Base-by-base conservation (phyloP, 1,284 basidiomycete genomes). In the Meripilus lineatus region DNA sequence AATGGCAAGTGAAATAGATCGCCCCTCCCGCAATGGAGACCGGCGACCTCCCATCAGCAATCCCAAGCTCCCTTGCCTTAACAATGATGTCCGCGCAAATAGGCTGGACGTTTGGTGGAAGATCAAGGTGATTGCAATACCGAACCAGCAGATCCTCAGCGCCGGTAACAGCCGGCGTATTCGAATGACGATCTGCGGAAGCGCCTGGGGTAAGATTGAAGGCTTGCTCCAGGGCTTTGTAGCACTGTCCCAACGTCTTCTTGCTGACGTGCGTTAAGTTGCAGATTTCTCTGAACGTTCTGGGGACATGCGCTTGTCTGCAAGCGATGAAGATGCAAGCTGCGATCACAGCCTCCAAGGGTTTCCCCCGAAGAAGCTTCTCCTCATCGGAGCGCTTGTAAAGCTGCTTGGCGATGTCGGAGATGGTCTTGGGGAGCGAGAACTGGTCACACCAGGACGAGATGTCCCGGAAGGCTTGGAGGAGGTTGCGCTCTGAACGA, bases 261-360 rank as follows among this genome's bases (percentile, higher is more conserved):
- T 99, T 98, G 58, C 87, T 84, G 47, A 98, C 93, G 55, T 89
- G 84, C 5, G 93, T 93, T 47, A 96, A 72, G 56, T 91, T 89
- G 66, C 92, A 93, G 38, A 99, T 93, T 68, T 99, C 96, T 56
- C 88, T 82, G 72, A 99, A 98, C 44, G 93, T 95, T 51, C 96
- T 79, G 0, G 90, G 90, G 8, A 96, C 93, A 55, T 92, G 87
- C 13, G 89, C 91, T 64, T 94, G 90, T 47, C 95, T 81, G 65
- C 94, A 97, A 0, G 95, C 96, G 54, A 97, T 94, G 63, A 98
- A 97, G 63, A 99, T 96, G 67, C 93, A 97, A 1, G 95, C 94
- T 8, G 94, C 95, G 54, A 97, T 93, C 59, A 96, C 85, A 1
- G 93, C 93, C 47, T 94, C 89, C 52, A 89, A 76, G 11, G 89